A percentile compares a stretch with the other conserved stretches of the same genome.
Evolutionary conservation across 805 yeast genomes (phyloP).

Genomic region (Huiozyma sinensis): DNA sequence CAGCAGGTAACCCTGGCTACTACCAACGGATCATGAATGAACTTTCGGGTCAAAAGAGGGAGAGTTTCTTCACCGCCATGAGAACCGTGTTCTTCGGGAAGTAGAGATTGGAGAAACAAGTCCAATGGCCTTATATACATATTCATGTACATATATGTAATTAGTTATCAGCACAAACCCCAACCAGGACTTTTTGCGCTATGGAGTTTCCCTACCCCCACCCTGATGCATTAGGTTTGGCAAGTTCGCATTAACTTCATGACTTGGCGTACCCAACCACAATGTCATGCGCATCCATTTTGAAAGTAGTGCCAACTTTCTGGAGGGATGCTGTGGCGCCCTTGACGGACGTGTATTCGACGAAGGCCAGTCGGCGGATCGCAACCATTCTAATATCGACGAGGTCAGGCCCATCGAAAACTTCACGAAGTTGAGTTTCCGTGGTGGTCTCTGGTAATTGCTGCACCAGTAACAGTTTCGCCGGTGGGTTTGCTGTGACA

Average conservation of each 20-base stretch:
- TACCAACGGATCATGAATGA: conserved; percentile 63
- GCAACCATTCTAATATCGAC: conserved; percentile 56
- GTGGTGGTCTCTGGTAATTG: conserved; percentile 40
- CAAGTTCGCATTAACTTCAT: too few species aligned
- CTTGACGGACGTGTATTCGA: conserved; percentile 56
- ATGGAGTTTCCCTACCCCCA: too few species aligned
- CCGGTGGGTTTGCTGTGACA: conserved; percentile 43
- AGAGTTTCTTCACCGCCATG: conserved; percentile 51
- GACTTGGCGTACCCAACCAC: conserved; percentile 20
- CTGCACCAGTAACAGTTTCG: conserved; percentile 59
- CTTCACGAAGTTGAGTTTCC: conserved; percentile 30
- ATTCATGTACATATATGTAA: background rate
- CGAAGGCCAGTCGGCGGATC: conserved; percentile 62
- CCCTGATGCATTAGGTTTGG: too few species aligned
- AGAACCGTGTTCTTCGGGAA: conserved; percentile 71
- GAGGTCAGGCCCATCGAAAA: conserved; percentile 51
- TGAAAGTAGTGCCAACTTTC: conserved; percentile 9
- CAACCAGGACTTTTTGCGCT: too few species aligned
- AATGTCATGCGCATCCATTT: conserved; percentile 8
- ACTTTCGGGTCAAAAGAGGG: conserved; percentile 60
- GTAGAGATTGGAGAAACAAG: conserved; percentile 14
- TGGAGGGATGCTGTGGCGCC: conserved; percentile 31
- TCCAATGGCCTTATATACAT: background rate
- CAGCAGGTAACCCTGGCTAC: conserved; percentile 79
- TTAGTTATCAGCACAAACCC: too few species aligned